Evolutionary conservation across 225 moss, liverwort and hornwort genomes (phyloP).

Genomic region (Physcomitrium patens): DNA sequence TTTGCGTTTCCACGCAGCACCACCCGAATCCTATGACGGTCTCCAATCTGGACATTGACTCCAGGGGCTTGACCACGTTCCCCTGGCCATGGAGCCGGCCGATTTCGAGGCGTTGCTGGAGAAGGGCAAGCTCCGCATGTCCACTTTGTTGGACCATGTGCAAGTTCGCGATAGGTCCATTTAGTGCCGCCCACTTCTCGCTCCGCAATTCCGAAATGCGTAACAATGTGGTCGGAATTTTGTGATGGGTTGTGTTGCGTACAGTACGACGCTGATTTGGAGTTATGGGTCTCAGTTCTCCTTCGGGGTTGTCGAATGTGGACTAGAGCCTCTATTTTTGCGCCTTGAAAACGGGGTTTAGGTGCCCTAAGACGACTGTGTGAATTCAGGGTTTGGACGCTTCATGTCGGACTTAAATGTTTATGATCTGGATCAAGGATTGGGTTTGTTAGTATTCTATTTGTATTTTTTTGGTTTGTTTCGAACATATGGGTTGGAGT

Average conservation of each 20-base stretch:
- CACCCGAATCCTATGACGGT: too few relatives aligned
- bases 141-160: constrained; percentile 92
- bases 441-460: background rate
- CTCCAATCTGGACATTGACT: too few relatives aligned
- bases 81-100: constrained; percentile 68
- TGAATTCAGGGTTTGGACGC: too few relatives aligned
- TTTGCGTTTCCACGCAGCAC: too few relatives aligned
- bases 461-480: background rate
- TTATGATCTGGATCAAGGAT: background rate
- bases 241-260: background rate
- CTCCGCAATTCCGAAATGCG: background rate
- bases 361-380: too few relatives aligned
- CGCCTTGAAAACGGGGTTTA: too few relatives aligned
- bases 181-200: background rate
- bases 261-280: too few relatives aligned
- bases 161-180: constrained; percentile 93
- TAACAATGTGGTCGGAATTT: background rate
- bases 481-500: background rate
- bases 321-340: too few relatives aligned
- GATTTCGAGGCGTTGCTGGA: constrained; percentile 82
- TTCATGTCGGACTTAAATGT: too few relatives aligned
- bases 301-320: too few relatives aligned
- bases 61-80: background rate
- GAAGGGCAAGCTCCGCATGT: constrained; percentile 96
- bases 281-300: too few relatives aligned